phyloP scores from a whole-genome alignment of 805 yeast species.

The Saturnispora serradocipensis region DNA sequence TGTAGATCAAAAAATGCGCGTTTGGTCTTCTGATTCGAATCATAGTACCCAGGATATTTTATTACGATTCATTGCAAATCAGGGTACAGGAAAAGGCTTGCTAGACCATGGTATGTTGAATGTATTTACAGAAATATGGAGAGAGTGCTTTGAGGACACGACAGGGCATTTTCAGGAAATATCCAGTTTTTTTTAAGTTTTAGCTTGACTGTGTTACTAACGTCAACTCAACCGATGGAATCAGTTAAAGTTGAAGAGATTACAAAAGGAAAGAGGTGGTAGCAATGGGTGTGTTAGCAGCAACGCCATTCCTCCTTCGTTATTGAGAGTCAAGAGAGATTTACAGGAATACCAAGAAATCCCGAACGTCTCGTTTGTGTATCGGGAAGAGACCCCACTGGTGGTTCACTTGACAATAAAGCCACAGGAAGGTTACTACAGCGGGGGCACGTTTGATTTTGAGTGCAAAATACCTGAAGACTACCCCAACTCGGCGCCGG shows the following conservation, averaged over 20 bases:
- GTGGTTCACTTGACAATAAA: slow-evolving; percentile 45
- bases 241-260: slow-evolving; percentile 24
- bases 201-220: neutral
- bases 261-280: slow-evolving; percentile 22
- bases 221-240: neutral
- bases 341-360: slow-evolving; percentile 54
- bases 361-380: slow-evolving; percentile 29
- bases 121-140: no score
- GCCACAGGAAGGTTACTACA: slow-evolving; percentile 70
- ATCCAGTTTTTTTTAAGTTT: no score
- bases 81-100: neutral
- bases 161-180: no score
- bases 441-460: slow-evolving; percentile 62
- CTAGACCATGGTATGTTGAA: neutral
- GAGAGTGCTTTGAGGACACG: neutral
- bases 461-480: slow-evolving; percentile 55
- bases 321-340: slow-evolving; percentile 68
- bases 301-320: slow-evolving; percentile 20
- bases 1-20: neutral
- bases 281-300: slow-evolving; percentile 9
- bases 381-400: slow-evolving; percentile 50
- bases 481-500: slow-evolving; percentile 92
- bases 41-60: no score
- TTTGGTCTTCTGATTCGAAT: neutral
- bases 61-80: neutral